Base-by-base conservation (phyloP, 345 rosid species). In the Eucalyptus sp. region DNA sequence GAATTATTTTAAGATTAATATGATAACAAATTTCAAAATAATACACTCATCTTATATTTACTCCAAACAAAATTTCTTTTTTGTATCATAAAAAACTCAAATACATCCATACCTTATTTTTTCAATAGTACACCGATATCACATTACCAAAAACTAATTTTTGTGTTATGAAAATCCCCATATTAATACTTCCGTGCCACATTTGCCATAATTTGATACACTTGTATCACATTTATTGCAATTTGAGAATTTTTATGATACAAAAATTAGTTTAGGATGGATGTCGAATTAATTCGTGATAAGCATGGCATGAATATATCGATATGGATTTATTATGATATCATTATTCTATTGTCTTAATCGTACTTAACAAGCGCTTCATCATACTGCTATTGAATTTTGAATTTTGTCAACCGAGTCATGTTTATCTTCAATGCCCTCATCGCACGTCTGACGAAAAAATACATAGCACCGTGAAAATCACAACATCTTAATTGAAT, bases 351-450 rank as follows among this genome's bases (percentile, higher is more conserved):
- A 7, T 64, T 15, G 17, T 4, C 5, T 15, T n/a, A 64, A n/a
- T 64, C 0, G 6, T 31, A 29, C 41, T 64, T n/a, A 14, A n/a
- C 17, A 6, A 66, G 1, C 7, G 1, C 10, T 18, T 3, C 24
- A 4, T 33, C 6, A 9, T 16, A 33, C 0, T 8, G 0, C 7
- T 2, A 1, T 68, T 16, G 44, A 16, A 31, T 31, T 31, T 68
- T 68, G 43, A 68, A 66, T 68, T 68, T 68, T 4, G 1, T 16
- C 10, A 31, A 68, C 1, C 2, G 5, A 20, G 10, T 52, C 2
- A 52, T 52, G 10, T 52, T 20, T 52, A 20, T 62, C 13, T 62
- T 62, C 31, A 13, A 13, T 1, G 4, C 4, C 16, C 4, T 3
- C 16, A 0, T 27, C 3, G 0, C 12, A 16, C 2, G 18, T 31